Percentiles rank a stretch among this genome's conserved stretches.
Conservation (phyloP, 805 yeast genomes). For the Schwanniomyces pseudopolymorphus region DNA sequence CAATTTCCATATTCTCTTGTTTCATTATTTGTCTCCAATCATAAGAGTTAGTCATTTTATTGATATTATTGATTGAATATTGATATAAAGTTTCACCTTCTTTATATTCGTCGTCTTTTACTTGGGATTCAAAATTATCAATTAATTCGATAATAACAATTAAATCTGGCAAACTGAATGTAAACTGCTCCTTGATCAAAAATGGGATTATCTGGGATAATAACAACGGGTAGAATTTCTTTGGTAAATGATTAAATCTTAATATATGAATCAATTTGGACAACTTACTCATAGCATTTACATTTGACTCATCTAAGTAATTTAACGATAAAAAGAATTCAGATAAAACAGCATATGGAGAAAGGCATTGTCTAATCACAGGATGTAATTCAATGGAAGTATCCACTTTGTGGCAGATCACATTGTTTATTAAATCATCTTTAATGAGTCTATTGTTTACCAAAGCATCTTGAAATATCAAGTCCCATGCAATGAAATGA, state of each 20-base stretch:
- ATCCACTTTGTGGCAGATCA: constrained; percentile 39
- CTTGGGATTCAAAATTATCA: constrained; percentile 31
- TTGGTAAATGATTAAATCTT: constrained; percentile 44
- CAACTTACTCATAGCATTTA: constrained; percentile 31
- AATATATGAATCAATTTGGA: constrained; percentile 51
- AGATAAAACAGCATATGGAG: constrained; percentile 69
- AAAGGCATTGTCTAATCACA: constrained; percentile 60
- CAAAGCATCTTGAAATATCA: constrained; percentile 60
- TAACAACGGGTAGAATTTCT: constrained; percentile 48
- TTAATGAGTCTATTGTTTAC: constrained; percentile 51
- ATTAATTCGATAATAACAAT: constrained; percentile 38
- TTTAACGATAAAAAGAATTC: constrained; percentile 42
- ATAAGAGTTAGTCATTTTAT: constrained; percentile 14
- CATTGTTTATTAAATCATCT: constrained; percentile 56
- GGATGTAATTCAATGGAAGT: constrained; percentile 45
- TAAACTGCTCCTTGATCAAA: constrained; percentile 15
- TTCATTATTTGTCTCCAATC: constrained; percentile 38
- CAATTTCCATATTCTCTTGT: constrained; percentile 16
- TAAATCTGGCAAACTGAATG: constrained; percentile 30
- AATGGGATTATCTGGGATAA: constrained; percentile 49
- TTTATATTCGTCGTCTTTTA: constrained; percentile 19
- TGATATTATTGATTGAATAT: constrained; percentile 25
- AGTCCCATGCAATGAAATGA: constrained; percentile 55
- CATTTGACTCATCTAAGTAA: background rate
- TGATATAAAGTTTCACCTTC: constrained; percentile 33